phyloP scores from a whole-genome alignment of 345 rosid species.

The Lagerstroemia speciosa region DNA sequence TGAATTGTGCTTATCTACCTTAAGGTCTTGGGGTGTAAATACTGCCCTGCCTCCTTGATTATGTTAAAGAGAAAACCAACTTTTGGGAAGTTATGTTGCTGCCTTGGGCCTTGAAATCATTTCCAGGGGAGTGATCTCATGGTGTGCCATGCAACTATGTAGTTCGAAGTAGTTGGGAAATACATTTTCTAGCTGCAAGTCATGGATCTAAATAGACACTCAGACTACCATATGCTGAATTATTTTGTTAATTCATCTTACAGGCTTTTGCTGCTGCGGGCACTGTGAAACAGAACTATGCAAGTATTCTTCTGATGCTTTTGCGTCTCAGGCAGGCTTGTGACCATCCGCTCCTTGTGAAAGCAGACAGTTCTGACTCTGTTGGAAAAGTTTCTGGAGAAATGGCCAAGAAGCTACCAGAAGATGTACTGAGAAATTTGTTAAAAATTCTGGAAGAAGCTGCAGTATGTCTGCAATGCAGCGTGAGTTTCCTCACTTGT shows the following conservation, averaged over 20 bases:
- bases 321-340: conserved; percentile 96
- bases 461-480: conserved; percentile 59
- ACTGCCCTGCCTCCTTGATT: background rate
- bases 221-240: background rate
- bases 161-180: background rate
- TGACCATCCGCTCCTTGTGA: conserved; percentile 83
- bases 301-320: conserved; percentile 93
- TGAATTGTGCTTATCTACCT: background rate
- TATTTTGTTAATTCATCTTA: conserved; percentile 10
- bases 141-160: background rate
- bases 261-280: conserved; percentile 96
- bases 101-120: background rate
- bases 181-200: too few relatives aligned
- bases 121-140: background rate
- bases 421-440: conserved; percentile 36
- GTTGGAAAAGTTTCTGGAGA: conserved; percentile 56
- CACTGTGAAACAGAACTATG: conserved; percentile 85
- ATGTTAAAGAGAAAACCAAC: background rate
- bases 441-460: conserved; percentile 44
- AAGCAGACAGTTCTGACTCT: conserved; percentile 45
- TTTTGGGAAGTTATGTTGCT: background rate
- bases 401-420: conserved; percentile 57
- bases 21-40: background rate
- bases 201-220: background rate
- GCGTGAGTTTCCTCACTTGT: conserved; percentile 37